These are phyloP conservation scores for Eucalyptus sp. DNA, from an alignment of 345 rosid species.

Conservation along the genomic window DNA sequence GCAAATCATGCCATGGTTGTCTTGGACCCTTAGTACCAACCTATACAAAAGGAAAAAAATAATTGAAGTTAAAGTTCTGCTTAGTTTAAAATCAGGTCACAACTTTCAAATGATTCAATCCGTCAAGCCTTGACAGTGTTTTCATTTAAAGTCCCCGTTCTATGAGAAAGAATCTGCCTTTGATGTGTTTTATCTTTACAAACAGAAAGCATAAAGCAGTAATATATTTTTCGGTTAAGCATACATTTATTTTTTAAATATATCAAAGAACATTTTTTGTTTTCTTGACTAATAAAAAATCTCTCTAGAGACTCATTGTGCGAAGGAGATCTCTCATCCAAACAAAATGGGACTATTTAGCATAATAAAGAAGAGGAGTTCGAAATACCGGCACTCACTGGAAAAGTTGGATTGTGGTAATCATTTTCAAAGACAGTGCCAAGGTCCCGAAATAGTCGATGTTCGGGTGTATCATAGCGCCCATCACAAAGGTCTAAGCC, in stretches of 20 bases:
- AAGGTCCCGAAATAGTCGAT: conserved; percentile 45
- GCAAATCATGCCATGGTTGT: conserved; percentile 89
- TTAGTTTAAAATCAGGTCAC: not conserved
- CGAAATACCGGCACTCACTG: conserved; percentile 21
- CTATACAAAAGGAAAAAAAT: conserved; percentile 11
- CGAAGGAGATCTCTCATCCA: not conserved
- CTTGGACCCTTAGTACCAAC: conserved; percentile 62
- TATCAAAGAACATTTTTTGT: not conserved
- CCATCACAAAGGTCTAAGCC: conserved; percentile 80
- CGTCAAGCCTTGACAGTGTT: not conserved
- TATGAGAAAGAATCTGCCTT: not conserved
- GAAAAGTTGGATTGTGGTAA: conserved; percentile 53
- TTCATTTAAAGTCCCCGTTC: not conserved
- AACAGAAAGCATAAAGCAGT: not conserved
- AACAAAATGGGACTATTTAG: not conserved
- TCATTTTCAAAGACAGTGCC: conserved; percentile 38
- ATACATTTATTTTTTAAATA: not conserved
- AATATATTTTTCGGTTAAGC: not conserved
- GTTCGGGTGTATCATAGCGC: conserved; percentile 66
- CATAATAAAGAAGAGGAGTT: not conserved
- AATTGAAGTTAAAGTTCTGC: not conserved
- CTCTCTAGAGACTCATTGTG: not conserved
- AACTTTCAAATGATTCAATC: not conserved
- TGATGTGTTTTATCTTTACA: not conserved
- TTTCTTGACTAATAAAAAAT: not conserved